These are phyloP conservation scores for Magnusiomyces suaveolens DNA, from an alignment of 1,139 yeast genomes.

Conservation along the genomic window DNA sequence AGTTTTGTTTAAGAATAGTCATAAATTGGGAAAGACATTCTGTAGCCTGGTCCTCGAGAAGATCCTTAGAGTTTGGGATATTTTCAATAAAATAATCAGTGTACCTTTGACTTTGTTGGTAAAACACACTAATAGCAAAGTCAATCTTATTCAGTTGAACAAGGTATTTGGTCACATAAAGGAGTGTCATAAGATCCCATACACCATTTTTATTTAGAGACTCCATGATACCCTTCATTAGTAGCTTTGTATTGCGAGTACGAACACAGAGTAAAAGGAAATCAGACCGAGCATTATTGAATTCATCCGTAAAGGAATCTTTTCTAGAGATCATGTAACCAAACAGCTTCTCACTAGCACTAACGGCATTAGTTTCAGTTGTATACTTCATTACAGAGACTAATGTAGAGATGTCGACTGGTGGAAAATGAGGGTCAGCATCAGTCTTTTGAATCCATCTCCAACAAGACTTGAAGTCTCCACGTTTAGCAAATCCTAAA, in stretches of 20 bases:
- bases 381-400: conserved; percentile 18
- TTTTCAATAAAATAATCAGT: not conserved
- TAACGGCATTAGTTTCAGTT: conserved; percentile 20
- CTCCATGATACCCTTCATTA: conserved; percentile 29
- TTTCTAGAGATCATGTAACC: conserved; percentile 23
- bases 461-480: conserved; percentile 28
- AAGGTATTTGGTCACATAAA: conserved; percentile 21
- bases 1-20: conserved; percentile 11
- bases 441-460: conserved; percentile 29
- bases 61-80: too few relatives aligned
- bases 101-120: conserved; percentile 17
- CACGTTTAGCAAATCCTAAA: conserved; percentile 26
- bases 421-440: conserved; percentile 18
- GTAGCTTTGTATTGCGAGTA: conserved; percentile 16
- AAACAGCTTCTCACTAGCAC: conserved; percentile 22
- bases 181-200: conserved; percentile 30
- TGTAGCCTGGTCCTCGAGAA: conserved; percentile 11
- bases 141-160: conserved; percentile 17
- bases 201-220: conserved; percentile 25
- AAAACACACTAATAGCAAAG: conserved; percentile 21
- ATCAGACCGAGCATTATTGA: conserved; percentile 21
- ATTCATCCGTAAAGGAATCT: conserved; percentile 12
- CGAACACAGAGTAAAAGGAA: conserved; percentile 19
- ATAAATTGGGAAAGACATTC: conserved; percentile 17
- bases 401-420: conserved; percentile 19